Evolutionary conservation across 1,284 basidiomycete species (phyloP).

Genomic region (Pseudozyma tsukubaensis): DNA sequence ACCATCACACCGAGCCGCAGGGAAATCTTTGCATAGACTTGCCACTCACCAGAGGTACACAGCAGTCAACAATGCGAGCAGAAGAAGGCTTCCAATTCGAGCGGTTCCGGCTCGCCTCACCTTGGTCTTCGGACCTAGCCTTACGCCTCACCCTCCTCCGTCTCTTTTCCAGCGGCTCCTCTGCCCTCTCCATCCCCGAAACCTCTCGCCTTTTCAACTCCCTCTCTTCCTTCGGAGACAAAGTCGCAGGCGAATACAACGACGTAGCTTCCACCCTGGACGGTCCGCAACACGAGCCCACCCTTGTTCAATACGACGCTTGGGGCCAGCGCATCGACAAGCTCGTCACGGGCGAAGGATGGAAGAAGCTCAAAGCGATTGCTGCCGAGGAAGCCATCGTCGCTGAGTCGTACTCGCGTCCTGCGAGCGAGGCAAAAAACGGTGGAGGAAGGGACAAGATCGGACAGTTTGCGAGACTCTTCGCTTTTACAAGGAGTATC

Average conservation of each 20-base stretch:
- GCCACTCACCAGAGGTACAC: not conserved
- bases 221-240: conserved; percentile 20
- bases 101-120: conserved; percentile 42
- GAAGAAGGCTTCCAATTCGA: conserved; percentile 53
- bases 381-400: conserved; percentile 41
- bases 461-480: conserved; percentile 35
- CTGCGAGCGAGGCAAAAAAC: conserved; percentile 6
- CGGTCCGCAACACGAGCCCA: conserved; percentile 44
- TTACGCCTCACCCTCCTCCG: conserved; percentile 45
- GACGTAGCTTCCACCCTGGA: conserved; percentile 42
- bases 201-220: conserved; percentile 27
- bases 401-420: conserved; percentile 38
- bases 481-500: conserved; percentile 33
- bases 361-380: conserved; percentile 47
- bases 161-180: conserved; percentile 20
- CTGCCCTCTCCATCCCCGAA: conserved; percentile 10
- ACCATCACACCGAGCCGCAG: too few species aligned
- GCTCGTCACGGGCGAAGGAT: conserved; percentile 50
- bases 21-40: too few species aligned
- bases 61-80: conserved; percentile 22
- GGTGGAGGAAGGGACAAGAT: conserved; percentile 36
- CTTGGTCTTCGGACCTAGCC: conserved; percentile 41
- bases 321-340: conserved; percentile 58
- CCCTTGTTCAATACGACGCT: conserved; percentile 52
- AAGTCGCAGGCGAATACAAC: conserved; percentile 24